Evolutionary conservation across 306 rosid genomes (phyloP).

Genomic region (Castanea mollissima): DNA sequence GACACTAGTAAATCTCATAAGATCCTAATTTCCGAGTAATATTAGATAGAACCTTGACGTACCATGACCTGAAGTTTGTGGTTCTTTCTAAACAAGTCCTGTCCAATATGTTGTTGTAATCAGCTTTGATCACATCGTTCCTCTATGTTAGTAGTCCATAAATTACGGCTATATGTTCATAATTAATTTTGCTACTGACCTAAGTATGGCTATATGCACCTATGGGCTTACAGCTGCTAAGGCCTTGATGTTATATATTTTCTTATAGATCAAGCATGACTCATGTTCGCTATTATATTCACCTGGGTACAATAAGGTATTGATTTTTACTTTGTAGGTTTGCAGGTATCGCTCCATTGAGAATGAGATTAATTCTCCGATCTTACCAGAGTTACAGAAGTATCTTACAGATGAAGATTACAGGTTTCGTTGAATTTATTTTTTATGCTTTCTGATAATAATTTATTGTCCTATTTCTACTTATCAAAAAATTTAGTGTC

Average conservation of each 20-base stretch:
- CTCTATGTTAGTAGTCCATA: too few relatives aligned
- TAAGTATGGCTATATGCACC: too few relatives aligned
- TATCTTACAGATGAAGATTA: conserved; percentile 88
- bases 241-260: background rate
- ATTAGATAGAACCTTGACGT: too few relatives aligned
- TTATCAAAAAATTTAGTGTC: too few relatives aligned
- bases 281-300: conserved; percentile 10
- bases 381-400: conserved; percentile 70
- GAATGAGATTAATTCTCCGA: conserved; percentile 85
- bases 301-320: conserved; percentile 9
- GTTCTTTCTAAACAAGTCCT: too few relatives aligned
- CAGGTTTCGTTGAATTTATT: conserved; percentile 51
- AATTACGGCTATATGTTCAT: too few relatives aligned
- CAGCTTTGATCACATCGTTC: too few relatives aligned
- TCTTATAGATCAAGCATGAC: background rate
- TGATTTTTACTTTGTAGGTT: conserved; percentile 57
- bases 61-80: too few relatives aligned
- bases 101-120: too few relatives aligned
- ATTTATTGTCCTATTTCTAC: too few relatives aligned
- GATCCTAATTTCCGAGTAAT: too few relatives aligned
- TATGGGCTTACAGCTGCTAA: background rate
- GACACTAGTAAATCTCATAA: background rate
- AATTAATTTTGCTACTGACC: too few relatives aligned
- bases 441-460: conserved; percentile 16
- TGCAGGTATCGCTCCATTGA: conserved; percentile 81